Evolutionary conservation across 345 rosid species (phyloP), one percentile per base, ranked within the genome.

Genomic region (Citropsis articulata): DNA sequence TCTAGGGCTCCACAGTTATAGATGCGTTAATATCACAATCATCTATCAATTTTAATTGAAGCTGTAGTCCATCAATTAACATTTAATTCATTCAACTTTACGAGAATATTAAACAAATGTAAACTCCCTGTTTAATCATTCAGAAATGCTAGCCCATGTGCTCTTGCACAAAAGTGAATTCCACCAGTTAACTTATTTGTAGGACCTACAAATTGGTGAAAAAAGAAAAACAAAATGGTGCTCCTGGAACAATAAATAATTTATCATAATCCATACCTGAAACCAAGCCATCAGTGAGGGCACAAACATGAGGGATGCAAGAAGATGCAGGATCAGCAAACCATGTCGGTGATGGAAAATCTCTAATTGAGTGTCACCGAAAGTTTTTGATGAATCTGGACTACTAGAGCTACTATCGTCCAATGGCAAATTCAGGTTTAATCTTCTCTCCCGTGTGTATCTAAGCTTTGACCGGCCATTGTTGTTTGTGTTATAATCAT

Each of bases 201-300:
- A 60, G n/a, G 35, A n/a, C 7, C 66, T 21, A 45, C 63, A 71
- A 22, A 30, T 70, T 18, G 14, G 35, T 28, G 21, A 61, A 22
- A 5, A 9, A 9, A 36, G 40, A 36, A 36, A 36, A 36, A 35
- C 36, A 5, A 36, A 36, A 7, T 36, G 40, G 9, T 36, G 40
- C 66, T 57, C 16, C 40, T 63, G 33, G 28, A 30, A 42, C 45
- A 71, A 27, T 55, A 45, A 55, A 63, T 63, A 63, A 71, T 48
- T 33, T 25, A 2, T 14, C 31, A 76, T 42, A 72, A 80, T 19
- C 71, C 35, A 42, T 89, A 96, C 99, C 98, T 96, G 97, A 81
- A 90, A 84, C 97, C 97, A 94, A 68, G 99, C 97, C 7, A 84
- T 86, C 30, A 96, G 87, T 57, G 99, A 94, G 66, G 99, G 99